phyloP scores from a whole-genome alignment of 768 basidiomycete species.

The Mycena haematopus region DNA sequence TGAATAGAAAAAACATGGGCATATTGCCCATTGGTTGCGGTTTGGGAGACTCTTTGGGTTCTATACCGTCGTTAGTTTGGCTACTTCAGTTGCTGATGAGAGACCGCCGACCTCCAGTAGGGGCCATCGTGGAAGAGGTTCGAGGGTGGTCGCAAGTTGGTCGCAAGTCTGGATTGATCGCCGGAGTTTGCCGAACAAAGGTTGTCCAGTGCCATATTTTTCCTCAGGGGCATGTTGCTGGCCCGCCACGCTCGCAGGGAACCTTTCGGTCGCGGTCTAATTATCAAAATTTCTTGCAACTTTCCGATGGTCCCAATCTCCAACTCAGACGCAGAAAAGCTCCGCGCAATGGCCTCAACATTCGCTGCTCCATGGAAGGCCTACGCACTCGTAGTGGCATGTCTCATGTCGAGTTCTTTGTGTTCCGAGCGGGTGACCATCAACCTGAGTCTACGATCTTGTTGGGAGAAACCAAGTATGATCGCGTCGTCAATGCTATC shows the following conservation, averaged over 20 bases:
- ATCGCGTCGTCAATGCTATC: background rate
- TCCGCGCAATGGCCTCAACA: too few species aligned
- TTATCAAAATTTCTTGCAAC: too few species aligned
- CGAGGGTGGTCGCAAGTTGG: background rate
- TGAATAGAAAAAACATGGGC: conserved; percentile 60
- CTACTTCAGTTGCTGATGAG: background rate
- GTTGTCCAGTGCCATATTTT: background rate
- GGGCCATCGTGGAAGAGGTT: background rate
- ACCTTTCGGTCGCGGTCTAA: too few species aligned
- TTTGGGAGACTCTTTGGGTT: conserved; percentile 63
- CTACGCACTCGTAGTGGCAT: background rate
- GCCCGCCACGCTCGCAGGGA: too few species aligned
- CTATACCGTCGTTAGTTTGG: conserved; percentile 38
- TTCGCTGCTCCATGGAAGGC: background rate
- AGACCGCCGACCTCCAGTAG: conserved; percentile 13
- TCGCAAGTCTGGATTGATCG: background rate
- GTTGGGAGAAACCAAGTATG: background rate
- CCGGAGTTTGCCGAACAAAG: background rate
- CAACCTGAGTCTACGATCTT: background rate
- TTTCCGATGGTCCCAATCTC: too few species aligned
- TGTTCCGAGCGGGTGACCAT: background rate
- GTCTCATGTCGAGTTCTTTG: background rate
- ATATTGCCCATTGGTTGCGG: conserved; percentile 69
- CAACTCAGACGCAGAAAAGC: too few species aligned
- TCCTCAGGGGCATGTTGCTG: background rate